Percentiles rank a stretch among this genome's conserved stretches.
These are phyloP conservation scores for Pestalotiopsis sp. DNA, from an alignment of 2,329 filamentous ascomycete genomes.

Conservation along the genomic window DNA sequence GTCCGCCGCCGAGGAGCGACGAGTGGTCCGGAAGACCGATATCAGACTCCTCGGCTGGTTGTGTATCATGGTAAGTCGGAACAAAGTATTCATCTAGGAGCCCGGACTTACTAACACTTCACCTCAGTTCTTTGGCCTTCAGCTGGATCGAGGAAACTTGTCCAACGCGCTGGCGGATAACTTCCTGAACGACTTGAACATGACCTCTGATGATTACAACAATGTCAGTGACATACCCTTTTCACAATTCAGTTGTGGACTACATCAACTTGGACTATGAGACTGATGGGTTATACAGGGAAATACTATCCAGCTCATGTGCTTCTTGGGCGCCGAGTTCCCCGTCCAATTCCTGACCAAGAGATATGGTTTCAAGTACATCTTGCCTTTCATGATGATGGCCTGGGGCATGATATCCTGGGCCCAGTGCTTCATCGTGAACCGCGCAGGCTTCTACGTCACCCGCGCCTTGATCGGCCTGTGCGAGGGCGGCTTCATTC, in stretches of 20 bases:
- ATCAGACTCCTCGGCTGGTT: slow-evolving; percentile 40
- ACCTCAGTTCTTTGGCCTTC: slow-evolving; percentile 56
- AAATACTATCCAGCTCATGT: slow-evolving; percentile 55
- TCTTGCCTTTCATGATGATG: slow-evolving; percentile 55
- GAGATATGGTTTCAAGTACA: slow-evolving; percentile 55
- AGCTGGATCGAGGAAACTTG: slow-evolving; percentile 65
- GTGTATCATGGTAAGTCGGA: slow-evolving; percentile 42
- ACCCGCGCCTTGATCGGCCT: slow-evolving; percentile 54
- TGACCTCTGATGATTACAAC: slow-evolving; percentile 55
- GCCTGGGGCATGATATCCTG: slow-evolving; percentile 45
- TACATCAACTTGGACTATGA: neutral
- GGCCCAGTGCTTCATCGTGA: slow-evolving; percentile 52
- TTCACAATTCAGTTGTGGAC: neutral
- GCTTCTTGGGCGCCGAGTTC: slow-evolving; percentile 56
- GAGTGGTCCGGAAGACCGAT: slow-evolving; percentile 54
- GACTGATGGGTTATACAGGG: slow-evolving; percentile 28
- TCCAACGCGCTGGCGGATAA: slow-evolving; percentile 63
- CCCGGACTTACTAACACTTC: neutral
- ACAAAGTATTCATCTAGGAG: no score
- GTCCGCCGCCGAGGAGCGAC: slow-evolving; percentile 57
- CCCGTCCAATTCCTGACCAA: slow-evolving; percentile 60
- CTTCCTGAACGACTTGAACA: slow-evolving; percentile 52
- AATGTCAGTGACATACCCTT: slow-evolving; percentile 34
- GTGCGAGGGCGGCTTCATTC: slow-evolving; percentile 59
- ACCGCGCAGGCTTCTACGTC: slow-evolving; percentile 46